A percentile compares a stretch with the other conserved stretches of the same genome.
Evolutionary conservation across 2,329 filamentous ascomycete species (phyloP).

Genomic region (Scedosporium apiospermum): DNA sequence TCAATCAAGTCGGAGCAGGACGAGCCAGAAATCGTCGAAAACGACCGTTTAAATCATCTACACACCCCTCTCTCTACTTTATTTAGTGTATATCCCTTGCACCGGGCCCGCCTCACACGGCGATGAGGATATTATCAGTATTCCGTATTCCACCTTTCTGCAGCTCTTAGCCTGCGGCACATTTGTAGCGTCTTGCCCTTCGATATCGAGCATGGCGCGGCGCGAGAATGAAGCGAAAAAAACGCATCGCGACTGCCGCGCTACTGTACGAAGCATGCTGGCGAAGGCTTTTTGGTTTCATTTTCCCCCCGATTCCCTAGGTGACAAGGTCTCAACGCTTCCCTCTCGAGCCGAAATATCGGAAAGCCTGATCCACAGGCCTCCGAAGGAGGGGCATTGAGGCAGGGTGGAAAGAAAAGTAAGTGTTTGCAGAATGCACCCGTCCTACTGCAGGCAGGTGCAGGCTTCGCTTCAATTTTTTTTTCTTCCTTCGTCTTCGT

Average conservation of each 20-base stretch:
- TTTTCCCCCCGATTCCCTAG: too few relatives aligned
- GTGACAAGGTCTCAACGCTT: too few relatives aligned
- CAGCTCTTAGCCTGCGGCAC: neutral
- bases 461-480: neutral
- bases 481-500: neutral
- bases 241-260: neutral
- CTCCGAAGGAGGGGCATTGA: too few relatives aligned
- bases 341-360: too few relatives aligned
- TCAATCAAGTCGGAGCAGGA: neutral
- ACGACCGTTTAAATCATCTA: neutral
- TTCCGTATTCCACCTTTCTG: neutral
- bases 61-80: neutral
- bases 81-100: neutral
- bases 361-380: too few relatives aligned
- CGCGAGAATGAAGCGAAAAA: neutral
- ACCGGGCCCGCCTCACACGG: neutral
- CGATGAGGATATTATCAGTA: neutral
- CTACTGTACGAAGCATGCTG: neutral
- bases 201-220: neutral
- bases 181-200: neutral
- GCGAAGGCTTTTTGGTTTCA: too few relatives aligned
- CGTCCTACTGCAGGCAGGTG: neutral
- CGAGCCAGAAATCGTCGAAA: neutral
- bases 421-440: neutral
- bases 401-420: too few relatives aligned